Evolutionary conservation across 2,329 filamentous ascomycete genomes (phyloP).

Genomic region (Penicillium sp.): DNA sequence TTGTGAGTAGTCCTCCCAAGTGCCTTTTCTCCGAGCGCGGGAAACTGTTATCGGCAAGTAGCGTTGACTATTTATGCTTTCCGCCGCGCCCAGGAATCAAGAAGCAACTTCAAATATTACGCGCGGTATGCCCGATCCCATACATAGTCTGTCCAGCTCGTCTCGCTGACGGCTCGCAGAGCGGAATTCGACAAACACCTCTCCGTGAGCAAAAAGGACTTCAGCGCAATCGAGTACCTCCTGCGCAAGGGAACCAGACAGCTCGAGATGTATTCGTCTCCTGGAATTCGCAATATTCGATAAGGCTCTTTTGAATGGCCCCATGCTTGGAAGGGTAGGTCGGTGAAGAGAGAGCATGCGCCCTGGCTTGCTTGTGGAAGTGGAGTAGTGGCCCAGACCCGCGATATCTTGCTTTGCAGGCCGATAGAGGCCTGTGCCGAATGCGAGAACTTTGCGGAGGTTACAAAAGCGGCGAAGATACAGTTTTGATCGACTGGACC

Average conservation of each 20-base stretch:
- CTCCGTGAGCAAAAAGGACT: constrained; percentile 78
- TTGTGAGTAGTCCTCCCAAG: constrained; percentile 53
- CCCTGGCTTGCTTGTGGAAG: neutral
- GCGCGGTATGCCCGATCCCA: constrained; percentile 41
- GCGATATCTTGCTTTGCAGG: neutral
- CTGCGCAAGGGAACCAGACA: constrained; percentile 81
- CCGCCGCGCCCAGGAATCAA: constrained; percentile 40
- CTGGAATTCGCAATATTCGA: constrained; percentile 76
- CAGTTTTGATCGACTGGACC: neutral
- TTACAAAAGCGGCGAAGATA: neutral
- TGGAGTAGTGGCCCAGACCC: neutral
- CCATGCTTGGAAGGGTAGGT: neutral
- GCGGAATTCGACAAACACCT: constrained; percentile 76
- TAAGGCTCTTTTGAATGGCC: constrained; percentile 17
- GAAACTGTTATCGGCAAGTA: neutral
- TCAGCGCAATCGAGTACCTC: constrained; percentile 82
- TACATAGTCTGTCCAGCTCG: neutral
- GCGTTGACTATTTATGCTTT: constrained; percentile 1
- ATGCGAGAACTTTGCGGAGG: neutral
- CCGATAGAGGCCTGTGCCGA: neutral
- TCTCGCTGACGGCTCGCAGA: constrained; percentile 48
- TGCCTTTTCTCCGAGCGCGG: neutral
- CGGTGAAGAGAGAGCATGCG: neutral
- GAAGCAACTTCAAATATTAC: constrained; percentile 47
- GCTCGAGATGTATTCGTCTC: constrained; percentile 78